These are phyloP conservation scores for Chiua virens DNA, from an alignment of 768 basidiomycete genomes.

Conservation along the genomic window DNA sequence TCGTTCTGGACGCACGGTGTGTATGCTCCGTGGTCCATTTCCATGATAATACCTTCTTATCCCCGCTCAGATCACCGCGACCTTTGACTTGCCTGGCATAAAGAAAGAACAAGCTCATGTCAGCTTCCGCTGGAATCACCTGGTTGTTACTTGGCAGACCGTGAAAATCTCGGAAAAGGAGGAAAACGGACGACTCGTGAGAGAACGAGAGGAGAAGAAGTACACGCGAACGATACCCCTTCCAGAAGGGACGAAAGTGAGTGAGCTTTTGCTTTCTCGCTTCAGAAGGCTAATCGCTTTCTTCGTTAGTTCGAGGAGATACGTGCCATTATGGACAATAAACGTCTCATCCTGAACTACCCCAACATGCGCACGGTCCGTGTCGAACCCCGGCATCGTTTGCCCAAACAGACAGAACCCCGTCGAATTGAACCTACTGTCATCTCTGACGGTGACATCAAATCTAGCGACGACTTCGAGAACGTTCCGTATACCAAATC, in stretches of 20 bases:
- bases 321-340: conserved; percentile 62
- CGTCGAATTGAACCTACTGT: conserved; percentile 35
- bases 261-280: conserved; percentile 15
- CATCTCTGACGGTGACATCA: conserved; percentile 29
- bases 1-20: conserved; percentile 57
- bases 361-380: conserved; percentile 45
- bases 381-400: conserved; percentile 30
- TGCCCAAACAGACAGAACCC: conserved; percentile 26
- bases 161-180: conserved; percentile 60
- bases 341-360: conserved; percentile 61
- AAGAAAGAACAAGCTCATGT: conserved; percentile 75
- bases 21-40: conserved; percentile 20
- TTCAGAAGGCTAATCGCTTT: background rate
- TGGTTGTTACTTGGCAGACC: conserved; percentile 68
- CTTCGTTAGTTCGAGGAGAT: conserved; percentile 67
- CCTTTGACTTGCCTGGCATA: conserved; percentile 69
- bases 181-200: conserved; percentile 58
- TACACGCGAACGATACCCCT: conserved; percentile 68
- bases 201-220: conserved; percentile 63
- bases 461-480: conserved; percentile 29
- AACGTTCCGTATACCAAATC: conserved; percentile 25
- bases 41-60: conserved; percentile 20
- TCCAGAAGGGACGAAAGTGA: conserved; percentile 70
- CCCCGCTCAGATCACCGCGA: conserved; percentile 54
- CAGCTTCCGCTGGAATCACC: conserved; percentile 60